Percentiles rank a stretch among this genome's conserved stretches.
phyloP scores from a whole-genome alignment of 2,329 filamentous ascomycete genomes.

The Blastomyces emzantsi region DNA sequence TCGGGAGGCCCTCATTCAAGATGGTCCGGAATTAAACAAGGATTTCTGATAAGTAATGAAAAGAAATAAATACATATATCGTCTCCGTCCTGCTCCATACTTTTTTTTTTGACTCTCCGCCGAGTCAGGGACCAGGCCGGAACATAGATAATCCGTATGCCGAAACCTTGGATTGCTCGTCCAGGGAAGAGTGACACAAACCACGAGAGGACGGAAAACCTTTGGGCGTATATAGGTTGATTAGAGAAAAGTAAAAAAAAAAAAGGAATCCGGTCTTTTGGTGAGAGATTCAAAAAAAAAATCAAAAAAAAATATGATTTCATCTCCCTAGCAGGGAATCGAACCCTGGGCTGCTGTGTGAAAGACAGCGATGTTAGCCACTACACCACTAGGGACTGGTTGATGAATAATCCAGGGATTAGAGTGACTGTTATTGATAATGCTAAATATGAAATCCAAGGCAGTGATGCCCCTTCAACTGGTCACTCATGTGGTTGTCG shows the following conservation, averaged over 20 bases:
- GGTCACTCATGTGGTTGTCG: background rate
- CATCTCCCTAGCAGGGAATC: conserved; percentile 9
- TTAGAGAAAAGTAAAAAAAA: background rate
- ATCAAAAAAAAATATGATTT: background rate
- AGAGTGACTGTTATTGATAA: too few species aligned
- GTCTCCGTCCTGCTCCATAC: background rate
- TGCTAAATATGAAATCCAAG: too few species aligned
- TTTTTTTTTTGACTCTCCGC: background rate
- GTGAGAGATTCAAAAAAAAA: background rate
- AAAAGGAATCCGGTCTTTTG: background rate
- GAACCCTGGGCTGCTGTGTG: conserved; percentile 13
- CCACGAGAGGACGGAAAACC: background rate
- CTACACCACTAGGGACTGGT: conserved; percentile 12
- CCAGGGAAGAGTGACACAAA: background rate
- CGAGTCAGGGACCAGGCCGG: background rate
- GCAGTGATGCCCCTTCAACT: too few species aligned
- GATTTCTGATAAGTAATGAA: background rate
- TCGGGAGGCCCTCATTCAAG: conserved; percentile 26
- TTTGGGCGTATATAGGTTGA: too few species aligned
- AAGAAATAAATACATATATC: background rate
- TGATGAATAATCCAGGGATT: conserved; percentile 9
- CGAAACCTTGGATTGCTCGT: background rate
- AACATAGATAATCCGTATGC: background rate
- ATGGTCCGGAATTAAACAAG: background rate
- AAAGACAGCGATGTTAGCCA: conserved; percentile 13